Evolutionary conservation across 2,329 filamentous ascomycete species (phyloP).

Genomic region (Exutisphaerella laricina): DNA sequence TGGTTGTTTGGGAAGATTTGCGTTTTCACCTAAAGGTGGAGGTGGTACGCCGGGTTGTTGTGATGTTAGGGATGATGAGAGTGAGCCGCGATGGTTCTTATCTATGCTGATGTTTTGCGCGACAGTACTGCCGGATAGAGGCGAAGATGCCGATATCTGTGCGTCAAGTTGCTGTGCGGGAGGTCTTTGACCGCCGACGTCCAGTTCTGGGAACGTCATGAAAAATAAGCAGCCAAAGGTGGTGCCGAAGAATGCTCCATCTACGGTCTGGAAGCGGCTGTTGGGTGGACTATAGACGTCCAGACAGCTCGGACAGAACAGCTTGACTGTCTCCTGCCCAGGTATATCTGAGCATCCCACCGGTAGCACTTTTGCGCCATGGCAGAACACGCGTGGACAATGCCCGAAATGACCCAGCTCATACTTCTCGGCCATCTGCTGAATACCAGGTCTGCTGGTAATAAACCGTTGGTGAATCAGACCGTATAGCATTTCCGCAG

Average conservation of each 20-base stretch:
- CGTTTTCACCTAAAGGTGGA: conserved; percentile 9
- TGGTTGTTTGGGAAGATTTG: conserved; percentile 42
- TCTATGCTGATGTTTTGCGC: conserved; percentile 7
- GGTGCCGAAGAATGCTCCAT: conserved; percentile 95
- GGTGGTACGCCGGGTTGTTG: conserved; percentile 25
- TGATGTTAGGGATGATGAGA: conserved; percentile 29
- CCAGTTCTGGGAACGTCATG: conserved; percentile 95
- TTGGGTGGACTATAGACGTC: conserved; percentile 98
- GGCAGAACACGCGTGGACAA: conserved; percentile 92
- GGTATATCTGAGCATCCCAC: conserved; percentile 93
- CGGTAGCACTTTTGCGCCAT: conserved; percentile 81
- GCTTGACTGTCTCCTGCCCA: conserved; percentile 94
- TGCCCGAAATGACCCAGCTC: conserved; percentile 92
- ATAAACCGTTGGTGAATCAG: conserved; percentile 98
- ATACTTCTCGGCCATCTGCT: conserved; percentile 99
- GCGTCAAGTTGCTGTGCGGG: conserved; percentile 10
- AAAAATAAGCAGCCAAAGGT: conserved; percentile 97
- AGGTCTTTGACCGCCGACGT: conserved; percentile 52
- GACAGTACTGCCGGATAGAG: conserved; percentile 9
- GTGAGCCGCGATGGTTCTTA: conserved; percentile 24
- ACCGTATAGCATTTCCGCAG: conserved; percentile 96
- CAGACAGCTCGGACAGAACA: conserved; percentile 94
- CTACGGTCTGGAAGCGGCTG: conserved; percentile 93
- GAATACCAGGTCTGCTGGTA: conserved; percentile 89
- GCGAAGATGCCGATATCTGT: conserved; percentile 16